Evolutionary conservation across 2,329 filamentous ascomycete species (phyloP), one percentile per base, ranked within the genome.

Genomic region (Didymellaceae sp.): DNA sequence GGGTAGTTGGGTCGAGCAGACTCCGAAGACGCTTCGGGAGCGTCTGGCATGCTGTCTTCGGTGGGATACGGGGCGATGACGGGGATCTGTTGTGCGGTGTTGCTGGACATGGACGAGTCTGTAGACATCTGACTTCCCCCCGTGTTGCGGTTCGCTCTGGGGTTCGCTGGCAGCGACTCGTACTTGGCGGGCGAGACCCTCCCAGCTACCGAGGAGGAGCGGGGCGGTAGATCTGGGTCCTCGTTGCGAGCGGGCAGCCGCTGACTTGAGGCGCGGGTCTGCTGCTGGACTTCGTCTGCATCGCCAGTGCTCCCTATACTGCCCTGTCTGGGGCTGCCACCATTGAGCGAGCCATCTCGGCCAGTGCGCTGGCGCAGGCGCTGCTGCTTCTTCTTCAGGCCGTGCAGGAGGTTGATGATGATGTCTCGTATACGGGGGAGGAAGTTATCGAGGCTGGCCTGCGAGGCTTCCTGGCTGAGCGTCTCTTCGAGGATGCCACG

Each of bases 331-430:
- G 75, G 73, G 44, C 71, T 78, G 42, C 62, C 63, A 44, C 71
- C 71, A 51, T 74, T 76, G 31, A 68, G 48, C 5, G 61, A 60
- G 43, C 83, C 75, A 45, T 81, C 78, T 58, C 77, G 75, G 45
- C 78, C 74, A 51, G 78, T 78, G 52, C 81, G 80, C 55, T 84
- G 82, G 34, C 85, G 78, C 65, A 99, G 76, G 65, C 91, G 90
- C 68, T 96, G 92, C 71, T 99, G 94, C 74, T 99, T 99, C 74
- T 93, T 88, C 78, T 99, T 99, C 57, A 99, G 77, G 2, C 94
- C 94, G 71, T 99, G 94, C 7, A 99, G 82, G 22, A 99, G 80
- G 70, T 96, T 97, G 74, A 99, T 97, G 70, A 99, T 99, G 66
- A 99, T 99, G 73, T 99, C 94, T 64, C 94, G 87, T 72, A 99